phyloP scores from a whole-genome alignment of 176 grass and related monocot genomes.

The Melocanna baccifera region DNA sequence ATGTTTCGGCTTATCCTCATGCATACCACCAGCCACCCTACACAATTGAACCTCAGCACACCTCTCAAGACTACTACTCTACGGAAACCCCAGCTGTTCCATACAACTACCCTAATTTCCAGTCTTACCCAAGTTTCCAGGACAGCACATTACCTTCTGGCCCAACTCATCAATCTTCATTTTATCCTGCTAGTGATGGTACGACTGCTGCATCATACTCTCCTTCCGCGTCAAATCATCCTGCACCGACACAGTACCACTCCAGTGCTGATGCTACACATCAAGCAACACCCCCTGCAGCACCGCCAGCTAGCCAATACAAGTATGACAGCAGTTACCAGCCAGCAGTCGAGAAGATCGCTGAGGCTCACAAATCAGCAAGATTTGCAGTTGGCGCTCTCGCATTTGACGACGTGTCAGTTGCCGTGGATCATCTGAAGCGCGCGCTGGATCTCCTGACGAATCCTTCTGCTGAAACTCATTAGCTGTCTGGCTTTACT shows the following conservation, averaged over 20 bases:
- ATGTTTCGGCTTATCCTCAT: conserved; percentile 56
- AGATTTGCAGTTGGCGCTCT: conserved; percentile 95
- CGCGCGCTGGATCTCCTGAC: conserved; percentile 82
- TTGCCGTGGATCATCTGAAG: conserved; percentile 82
- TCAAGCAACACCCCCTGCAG: conserved; percentile 32
- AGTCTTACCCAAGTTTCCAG: conserved; percentile 90
- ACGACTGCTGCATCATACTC: conserved; percentile 42
- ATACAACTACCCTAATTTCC: conserved; percentile 85
- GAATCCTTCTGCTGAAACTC: conserved; percentile 73
- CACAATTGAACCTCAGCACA: conserved; percentile 48
- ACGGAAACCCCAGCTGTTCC: conserved; percentile 51
- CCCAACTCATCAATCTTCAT: conserved; percentile 56
- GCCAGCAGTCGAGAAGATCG: conserved; percentile 74
- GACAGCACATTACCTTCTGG: conserved; percentile 60
- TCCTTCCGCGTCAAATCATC: conserved; percentile 29
- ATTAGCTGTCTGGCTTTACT: conserved; percentile 33
- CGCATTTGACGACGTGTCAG: conserved; percentile 80
- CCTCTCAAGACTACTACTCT: conserved; percentile 60
- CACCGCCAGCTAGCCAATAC: conserved; percentile 52
- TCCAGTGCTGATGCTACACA: conserved; percentile 19
- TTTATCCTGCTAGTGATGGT: conserved; percentile 47
- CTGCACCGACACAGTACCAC: conserved; percentile 28
- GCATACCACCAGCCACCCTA: conserved; percentile 64
- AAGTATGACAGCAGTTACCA: conserved; percentile 85
- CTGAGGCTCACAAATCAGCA: conserved; percentile 89